These are phyloP conservation scores for Eleusine coracana DNA, from an alignment of 176 grass and related monocot species.

Conservation along the genomic window DNA sequence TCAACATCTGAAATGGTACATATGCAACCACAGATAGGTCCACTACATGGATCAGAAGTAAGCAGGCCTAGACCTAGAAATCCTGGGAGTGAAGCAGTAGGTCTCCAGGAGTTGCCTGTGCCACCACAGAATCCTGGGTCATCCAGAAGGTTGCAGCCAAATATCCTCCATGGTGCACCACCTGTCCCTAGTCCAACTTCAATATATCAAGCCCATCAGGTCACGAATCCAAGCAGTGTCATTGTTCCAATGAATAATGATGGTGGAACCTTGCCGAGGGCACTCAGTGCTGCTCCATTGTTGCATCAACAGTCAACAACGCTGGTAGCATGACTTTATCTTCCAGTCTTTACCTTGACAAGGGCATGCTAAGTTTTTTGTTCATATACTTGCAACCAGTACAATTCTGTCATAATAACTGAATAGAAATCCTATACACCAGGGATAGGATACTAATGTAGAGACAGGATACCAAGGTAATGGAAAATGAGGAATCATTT, in stretches of 20 bases:
- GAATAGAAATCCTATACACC: neutral
- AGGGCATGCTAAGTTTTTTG: neutral
- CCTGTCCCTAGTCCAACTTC: constrained; percentile 29
- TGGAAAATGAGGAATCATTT: neutral
- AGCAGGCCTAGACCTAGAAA: constrained; percentile 57
- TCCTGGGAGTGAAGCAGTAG: constrained; percentile 48
- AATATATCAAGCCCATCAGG: constrained; percentile 40
- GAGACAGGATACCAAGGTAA: neutral
- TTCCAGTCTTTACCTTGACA: constrained; percentile 13
- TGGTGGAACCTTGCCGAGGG: constrained; percentile 47
- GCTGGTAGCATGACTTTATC: constrained; percentile 50
- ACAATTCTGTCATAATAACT: constrained; percentile 17
- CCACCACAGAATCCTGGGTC: constrained; percentile 50
- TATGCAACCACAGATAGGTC: constrained; percentile 38
- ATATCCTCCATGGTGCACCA: constrained; percentile 34
- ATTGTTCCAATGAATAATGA: constrained; percentile 39
- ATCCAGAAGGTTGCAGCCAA: constrained; percentile 57
- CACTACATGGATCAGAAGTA: constrained; percentile 33
- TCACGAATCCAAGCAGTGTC: constrained; percentile 27
- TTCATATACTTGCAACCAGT: neutral
- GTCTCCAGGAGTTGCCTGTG: constrained; percentile 61
- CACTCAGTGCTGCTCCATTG: constrained; percentile 26
- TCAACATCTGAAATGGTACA: constrained; percentile 26
- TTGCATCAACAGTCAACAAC: constrained; percentile 37
- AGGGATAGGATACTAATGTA: neutral